Conservation (phyloP, 371 early-diverging fungal species). For the Circinella umbellata region DNA sequence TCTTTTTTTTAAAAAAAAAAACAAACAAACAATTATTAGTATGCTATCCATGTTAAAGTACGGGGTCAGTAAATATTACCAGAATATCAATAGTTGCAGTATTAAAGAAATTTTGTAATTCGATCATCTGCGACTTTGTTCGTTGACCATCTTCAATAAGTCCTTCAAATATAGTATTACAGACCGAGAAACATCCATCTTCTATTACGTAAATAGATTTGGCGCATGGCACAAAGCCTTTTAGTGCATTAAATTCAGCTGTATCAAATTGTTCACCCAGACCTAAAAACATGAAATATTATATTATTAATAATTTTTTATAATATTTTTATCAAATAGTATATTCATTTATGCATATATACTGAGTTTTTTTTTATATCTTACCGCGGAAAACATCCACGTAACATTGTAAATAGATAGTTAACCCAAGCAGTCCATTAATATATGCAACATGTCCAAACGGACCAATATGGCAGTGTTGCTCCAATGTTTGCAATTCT, state of each 20-base stretch:
- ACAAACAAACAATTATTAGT: not conserved
- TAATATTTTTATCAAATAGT: not conserved
- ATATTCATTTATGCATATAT: not conserved
- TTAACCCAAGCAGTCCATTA: constrained; percentile 10
- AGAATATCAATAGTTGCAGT: not conserved
- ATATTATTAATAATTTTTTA: no score
- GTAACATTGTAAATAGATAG: constrained; percentile 10
- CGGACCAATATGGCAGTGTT: constrained; percentile 15
- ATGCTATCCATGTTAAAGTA: no score
- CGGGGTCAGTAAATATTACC: not conserved
- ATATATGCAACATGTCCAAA: constrained; percentile 13
- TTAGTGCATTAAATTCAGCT: not conserved
- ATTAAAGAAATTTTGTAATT: not conserved
- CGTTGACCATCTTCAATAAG: constrained; percentile 9
- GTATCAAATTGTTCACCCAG: not conserved
- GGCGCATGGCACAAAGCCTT: constrained; percentile 1
- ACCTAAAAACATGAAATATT: not conserved
- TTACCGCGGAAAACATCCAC: constrained; percentile 14
- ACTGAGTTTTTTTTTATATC: not conserved
- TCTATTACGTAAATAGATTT: constrained; percentile 11
- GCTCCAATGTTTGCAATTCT: constrained; percentile 13
- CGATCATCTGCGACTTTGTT: not conserved
- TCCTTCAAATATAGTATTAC: constrained; percentile 10
- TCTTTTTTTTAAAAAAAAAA: not conserved
- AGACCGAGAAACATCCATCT: constrained; percentile 15